A percentile compares a stretch with the other conserved stretches of the same genome.
Evolutionary conservation across 2,329 filamentous ascomycete genomes (phyloP).

Genomic region (Mycocentrospora acerina): DNA sequence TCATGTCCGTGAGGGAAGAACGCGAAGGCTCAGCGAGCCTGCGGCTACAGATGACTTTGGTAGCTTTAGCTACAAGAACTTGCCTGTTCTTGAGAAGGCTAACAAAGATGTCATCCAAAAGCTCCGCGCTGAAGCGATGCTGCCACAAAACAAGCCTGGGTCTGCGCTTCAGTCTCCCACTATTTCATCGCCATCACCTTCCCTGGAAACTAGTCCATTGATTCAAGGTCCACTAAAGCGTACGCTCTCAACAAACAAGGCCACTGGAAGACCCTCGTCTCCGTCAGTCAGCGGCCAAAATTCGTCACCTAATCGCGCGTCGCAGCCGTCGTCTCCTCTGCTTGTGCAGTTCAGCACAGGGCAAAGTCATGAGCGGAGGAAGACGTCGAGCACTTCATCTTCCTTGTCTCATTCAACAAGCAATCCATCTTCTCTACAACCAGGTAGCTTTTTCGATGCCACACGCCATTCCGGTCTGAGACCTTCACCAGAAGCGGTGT

Average conservation of each 20-base stretch:
- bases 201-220: conserved; percentile 82
- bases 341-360: conserved; percentile 94
- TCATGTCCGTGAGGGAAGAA: conserved; percentile 89
- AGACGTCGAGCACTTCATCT: conserved; percentile 88
- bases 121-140: conserved; percentile 85
- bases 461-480: conserved; percentile 60
- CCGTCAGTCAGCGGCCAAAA: conserved; percentile 81
- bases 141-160: conserved; percentile 58
- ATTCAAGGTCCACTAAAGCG: conserved; percentile 78
- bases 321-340: conserved; percentile 83
- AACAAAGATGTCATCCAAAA: conserved; percentile 99
- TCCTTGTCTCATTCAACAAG: conserved; percentile 77
- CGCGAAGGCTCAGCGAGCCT: conserved; percentile 85
- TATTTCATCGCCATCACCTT: conserved; percentile 59
- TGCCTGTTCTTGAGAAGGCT: conserved; percentile 93
- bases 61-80: conserved; percentile 93
- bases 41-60: conserved; percentile 90
- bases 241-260: conserved; percentile 80
- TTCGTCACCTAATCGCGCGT: conserved; percentile 83
- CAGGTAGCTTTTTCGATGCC: conserved; percentile 70
- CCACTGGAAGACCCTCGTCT: conserved; percentile 71
- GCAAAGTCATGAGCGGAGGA: conserved; percentile 78
- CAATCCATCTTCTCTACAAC: conserved; percentile 62
- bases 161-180: conserved; percentile 45
- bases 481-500: conserved; percentile 55